Percentiles rank a stretch among this genome's conserved stretches.
These are phyloP conservation scores for Tillandsia fasciculata DNA, from an alignment of 176 grass and related monocot species.

Conservation along the genomic window DNA sequence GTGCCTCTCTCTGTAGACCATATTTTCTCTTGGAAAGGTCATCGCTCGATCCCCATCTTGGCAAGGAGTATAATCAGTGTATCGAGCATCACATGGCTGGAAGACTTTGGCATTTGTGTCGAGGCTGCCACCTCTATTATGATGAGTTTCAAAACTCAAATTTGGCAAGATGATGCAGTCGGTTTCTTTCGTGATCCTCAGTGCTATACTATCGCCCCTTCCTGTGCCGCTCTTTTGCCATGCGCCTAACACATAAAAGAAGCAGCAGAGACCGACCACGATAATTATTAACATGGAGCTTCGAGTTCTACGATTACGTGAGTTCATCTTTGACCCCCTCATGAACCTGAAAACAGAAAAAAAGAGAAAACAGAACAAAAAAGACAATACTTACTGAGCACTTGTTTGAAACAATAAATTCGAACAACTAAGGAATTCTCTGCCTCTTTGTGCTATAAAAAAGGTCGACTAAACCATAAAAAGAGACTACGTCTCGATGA, in stretches of 20 bases:
- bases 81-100: slow-evolving; percentile 46
- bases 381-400: no score
- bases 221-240: slow-evolving; percentile 82
- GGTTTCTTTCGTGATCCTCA: slow-evolving; percentile 50
- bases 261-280: slow-evolving; percentile 53
- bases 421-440: no score
- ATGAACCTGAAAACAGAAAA: slow-evolving; percentile 41
- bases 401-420: no score
- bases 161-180: slow-evolving; percentile 65
- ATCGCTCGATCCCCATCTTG: slow-evolving; percentile 64
- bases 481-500: no score
- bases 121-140: slow-evolving; percentile 29
- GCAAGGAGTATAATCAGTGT: slow-evolving; percentile 71
- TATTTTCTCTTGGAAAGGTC: slow-evolving; percentile 63
- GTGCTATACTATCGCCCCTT: slow-evolving; percentile 62
- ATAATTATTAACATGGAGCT: slow-evolving; percentile 51
- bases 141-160: slow-evolving; percentile 78
- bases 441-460: no score
- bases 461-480: no score
- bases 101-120: slow-evolving; percentile 41
- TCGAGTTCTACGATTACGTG: slow-evolving; percentile 32
- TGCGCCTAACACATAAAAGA: slow-evolving; percentile 76
- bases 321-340: slow-evolving; percentile 66
- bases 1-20: slow-evolving; percentile 66
- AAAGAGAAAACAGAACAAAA: neutral